Conservation (phyloP, 1,139 yeast species). For the Geotrichum fermentans region DNA sequence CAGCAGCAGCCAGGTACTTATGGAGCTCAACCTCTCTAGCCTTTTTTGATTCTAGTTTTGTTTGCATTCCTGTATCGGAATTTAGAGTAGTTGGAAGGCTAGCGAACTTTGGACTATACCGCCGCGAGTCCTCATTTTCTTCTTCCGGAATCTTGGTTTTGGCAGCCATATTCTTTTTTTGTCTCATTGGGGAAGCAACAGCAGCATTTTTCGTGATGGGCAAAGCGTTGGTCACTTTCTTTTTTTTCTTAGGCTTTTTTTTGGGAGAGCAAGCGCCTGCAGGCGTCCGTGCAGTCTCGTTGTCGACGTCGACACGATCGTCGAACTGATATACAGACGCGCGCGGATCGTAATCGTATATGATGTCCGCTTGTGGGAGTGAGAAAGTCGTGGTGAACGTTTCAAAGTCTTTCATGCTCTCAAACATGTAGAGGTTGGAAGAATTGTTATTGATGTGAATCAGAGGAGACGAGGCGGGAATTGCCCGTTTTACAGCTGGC, state of each 20-base stretch:
- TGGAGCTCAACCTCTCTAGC: neutral
- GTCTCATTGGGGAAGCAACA: neutral
- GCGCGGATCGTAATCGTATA: neutral
- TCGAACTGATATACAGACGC: neutral
- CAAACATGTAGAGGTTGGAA: neutral
- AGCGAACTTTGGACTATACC: no score
- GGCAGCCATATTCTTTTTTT: neutral
- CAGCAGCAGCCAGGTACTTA: neutral
- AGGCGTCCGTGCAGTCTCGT: no score
- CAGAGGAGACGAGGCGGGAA: slow-evolving; percentile 1
- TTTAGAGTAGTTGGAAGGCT: no score
- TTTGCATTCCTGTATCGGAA: neutral
- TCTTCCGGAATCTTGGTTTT: neutral
- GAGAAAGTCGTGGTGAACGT: neutral
- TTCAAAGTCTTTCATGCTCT: neutral
- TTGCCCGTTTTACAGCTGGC: neutral
- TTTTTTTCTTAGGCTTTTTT: no score
- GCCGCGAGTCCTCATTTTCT: neutral
- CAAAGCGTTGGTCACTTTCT: no score
- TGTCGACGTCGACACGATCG: no score
- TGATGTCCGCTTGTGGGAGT: neutral
- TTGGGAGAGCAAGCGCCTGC: neutral
- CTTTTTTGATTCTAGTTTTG: neutral
- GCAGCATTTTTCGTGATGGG: no score
- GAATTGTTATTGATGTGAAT: neutral